Percentiles rank a stretch among this genome's conserved stretches.
Conservation (phyloP, 2,329 filamentous ascomycete genomes). For the Venturia asperata region DNA sequence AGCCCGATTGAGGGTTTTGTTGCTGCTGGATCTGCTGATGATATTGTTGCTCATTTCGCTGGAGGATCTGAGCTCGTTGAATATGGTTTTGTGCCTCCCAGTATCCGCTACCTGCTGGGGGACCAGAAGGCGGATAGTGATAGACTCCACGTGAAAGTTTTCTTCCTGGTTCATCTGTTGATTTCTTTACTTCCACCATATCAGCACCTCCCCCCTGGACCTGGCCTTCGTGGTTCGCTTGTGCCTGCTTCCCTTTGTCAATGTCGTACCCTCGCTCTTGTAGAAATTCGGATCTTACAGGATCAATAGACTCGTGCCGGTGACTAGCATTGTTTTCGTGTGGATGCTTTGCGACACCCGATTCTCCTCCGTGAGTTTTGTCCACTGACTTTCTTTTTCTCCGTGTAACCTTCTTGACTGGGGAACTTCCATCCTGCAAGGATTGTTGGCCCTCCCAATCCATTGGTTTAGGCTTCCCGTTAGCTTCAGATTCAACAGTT, state of each 20-base stretch:
- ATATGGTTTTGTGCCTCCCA: constrained; percentile 1
- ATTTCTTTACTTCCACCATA: not conserved
- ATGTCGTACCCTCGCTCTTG: not conserved
- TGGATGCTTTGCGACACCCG: not conserved
- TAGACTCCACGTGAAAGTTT: constrained; percentile 2
- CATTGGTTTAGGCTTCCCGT: not conserved
- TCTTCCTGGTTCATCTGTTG: not conserved
- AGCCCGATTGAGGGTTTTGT: constrained; percentile 1
- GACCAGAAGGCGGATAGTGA: constrained; percentile 4
- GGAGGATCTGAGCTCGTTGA: constrained; percentile 8
- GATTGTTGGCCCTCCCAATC: not conserved
- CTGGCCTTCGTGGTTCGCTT: not conserved
- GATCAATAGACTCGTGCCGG: not conserved
- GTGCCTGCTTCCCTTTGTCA: not conserved
- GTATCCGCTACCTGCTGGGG: constrained; percentile 9
- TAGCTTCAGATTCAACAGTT: not conserved
- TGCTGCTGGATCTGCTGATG: constrained; percentile 12
- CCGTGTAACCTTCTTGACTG: not conserved
- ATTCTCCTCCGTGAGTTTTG: not conserved
- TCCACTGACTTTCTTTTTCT: not conserved
- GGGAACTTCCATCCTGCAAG: not conserved
- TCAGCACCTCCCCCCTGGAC: not conserved
- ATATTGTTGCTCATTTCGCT: constrained; percentile 11
- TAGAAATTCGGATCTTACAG: not conserved
- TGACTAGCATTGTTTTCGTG: not conserved